Percentiles rank a stretch among this genome's conserved stretches.
Conservation (phyloP, 106 monocot species). For the Platanthera guangdongensis region DNA sequence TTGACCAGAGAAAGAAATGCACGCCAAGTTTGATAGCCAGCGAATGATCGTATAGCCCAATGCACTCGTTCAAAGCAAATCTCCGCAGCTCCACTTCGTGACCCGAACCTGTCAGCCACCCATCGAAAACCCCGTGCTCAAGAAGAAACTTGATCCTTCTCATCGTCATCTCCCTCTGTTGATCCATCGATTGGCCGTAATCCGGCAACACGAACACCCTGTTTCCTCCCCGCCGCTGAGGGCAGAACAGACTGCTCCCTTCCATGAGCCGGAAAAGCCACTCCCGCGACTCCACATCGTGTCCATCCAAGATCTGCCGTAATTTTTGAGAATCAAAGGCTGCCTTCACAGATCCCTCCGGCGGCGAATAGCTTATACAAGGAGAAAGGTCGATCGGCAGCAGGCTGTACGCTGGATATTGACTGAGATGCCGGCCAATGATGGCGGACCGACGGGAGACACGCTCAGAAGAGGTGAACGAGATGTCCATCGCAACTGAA, state of each 20-base stretch:
- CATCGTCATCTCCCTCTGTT: conserved; percentile 81
- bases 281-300: conserved; percentile 52
- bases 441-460: conserved; percentile 11
- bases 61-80: conserved; percentile 54
- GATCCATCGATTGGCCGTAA: conserved; percentile 80
- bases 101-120: conserved; percentile 58
- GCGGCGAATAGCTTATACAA: conserved; percentile 9
- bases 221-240: conserved; percentile 20
- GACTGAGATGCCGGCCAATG: conserved; percentile 9
- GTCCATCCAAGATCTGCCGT: conserved; percentile 63
- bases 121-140: conserved; percentile 46
- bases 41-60: conserved; percentile 71
- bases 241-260: conserved; percentile 58
- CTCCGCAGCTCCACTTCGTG: conserved; percentile 44
- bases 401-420: neutral
- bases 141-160: conserved; percentile 50
- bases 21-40: conserved; percentile 77
- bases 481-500: neutral
- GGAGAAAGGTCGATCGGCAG: conserved; percentile 3
- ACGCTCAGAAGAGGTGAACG: neutral
- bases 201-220: conserved; percentile 56
- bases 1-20: conserved; percentile 86
- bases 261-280: conserved; percentile 67
- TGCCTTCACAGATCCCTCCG: conserved; percentile 7
- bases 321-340: conserved; percentile 21